Conservation (phyloP, 495 filamentous ascomycete genomes). For the Xylaria flabelliformis region DNA sequence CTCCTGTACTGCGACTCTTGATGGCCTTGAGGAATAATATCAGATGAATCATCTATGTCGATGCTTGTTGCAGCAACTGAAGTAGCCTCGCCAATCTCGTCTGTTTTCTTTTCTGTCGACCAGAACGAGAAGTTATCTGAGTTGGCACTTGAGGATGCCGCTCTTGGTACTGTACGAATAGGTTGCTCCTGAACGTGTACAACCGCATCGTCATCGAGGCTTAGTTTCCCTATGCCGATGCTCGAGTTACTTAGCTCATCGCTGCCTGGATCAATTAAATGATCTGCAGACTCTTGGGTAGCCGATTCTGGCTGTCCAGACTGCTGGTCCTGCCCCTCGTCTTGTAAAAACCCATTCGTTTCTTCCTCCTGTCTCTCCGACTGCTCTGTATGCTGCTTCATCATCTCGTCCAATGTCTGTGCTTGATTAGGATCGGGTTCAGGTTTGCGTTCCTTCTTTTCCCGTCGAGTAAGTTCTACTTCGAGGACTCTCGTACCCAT, state of each 20-base stretch:
- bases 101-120: slow-evolving; percentile 35
- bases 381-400: slow-evolving; percentile 40
- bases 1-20: slow-evolving; percentile 26
- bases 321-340: not conserved
- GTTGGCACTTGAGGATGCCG: slow-evolving; percentile 34
- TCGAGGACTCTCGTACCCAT: slow-evolving; percentile 43
- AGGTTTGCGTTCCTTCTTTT: slow-evolving; percentile 46
- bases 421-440: slow-evolving; percentile 35
- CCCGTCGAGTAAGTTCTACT: slow-evolving; percentile 47
- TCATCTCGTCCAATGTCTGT: slow-evolving; percentile 40
- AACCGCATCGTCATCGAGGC: slow-evolving; percentile 2
- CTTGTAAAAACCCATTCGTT: slow-evolving; percentile 29
- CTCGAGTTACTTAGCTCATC: too few species aligned
- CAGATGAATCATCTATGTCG: slow-evolving; percentile 3
- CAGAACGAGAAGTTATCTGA: slow-evolving; percentile 41
- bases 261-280: not conserved
- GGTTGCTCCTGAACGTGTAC: not conserved
- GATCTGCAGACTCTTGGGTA: not conserved
- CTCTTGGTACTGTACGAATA: not conserved
- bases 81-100: slow-evolving; percentile 29
- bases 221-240: slow-evolving; percentile 31
- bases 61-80: slow-evolving; percentile 39
- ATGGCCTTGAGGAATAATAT: not conserved
- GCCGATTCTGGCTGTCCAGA: slow-evolving; percentile 23
- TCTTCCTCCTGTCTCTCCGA: slow-evolving; percentile 34